These are phyloP conservation scores for Triangularia verruculosa DNA, from an alignment of 2,329 filamentous ascomycete species.

Conservation along the genomic window DNA sequence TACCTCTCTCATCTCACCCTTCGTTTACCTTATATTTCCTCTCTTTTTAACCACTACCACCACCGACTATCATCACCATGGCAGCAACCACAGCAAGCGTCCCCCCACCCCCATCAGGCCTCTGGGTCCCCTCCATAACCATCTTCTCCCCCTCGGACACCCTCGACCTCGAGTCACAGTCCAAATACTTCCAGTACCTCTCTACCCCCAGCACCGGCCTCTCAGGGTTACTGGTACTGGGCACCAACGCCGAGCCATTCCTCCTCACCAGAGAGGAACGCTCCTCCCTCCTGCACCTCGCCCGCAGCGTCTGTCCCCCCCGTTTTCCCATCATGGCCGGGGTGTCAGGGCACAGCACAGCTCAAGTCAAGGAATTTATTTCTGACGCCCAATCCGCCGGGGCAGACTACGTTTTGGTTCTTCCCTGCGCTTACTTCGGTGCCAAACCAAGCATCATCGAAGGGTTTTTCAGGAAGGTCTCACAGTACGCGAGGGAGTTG, in stretches of 20 bases:
- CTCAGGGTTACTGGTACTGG: constrained; percentile 33
- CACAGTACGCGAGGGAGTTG: constrained; percentile 53
- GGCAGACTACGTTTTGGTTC: constrained; percentile 59
- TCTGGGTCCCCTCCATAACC: constrained; percentile 37
- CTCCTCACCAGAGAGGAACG: constrained; percentile 36
- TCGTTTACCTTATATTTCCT: neutral
- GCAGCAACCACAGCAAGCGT: constrained; percentile 23
- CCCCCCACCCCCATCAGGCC: constrained; percentile 29
- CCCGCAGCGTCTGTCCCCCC: constrained; percentile 52
- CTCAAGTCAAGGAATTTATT: constrained; percentile 59
- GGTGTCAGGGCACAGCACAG: constrained; percentile 61
- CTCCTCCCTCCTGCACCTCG: constrained; percentile 49
- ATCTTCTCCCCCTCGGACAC: constrained; percentile 34
- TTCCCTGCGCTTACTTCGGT: constrained; percentile 64
- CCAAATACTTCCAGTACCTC: constrained; percentile 33
- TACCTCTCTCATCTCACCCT: neutral
- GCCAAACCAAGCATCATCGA: constrained; percentile 60
- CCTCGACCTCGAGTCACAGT: constrained; percentile 31
- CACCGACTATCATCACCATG: constrained; percentile 1
- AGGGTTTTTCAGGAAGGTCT: constrained; percentile 58
- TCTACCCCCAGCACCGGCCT: constrained; percentile 26
- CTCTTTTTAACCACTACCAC: neutral
- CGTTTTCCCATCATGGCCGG: constrained; percentile 60
- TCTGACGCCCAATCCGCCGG: constrained; percentile 58
- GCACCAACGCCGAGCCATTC: constrained; percentile 37